Evolutionary conservation across 2,329 filamentous ascomycete genomes (phyloP), one percentile per base, ranked within the genome.

Genomic region (Aureobasidium sp.): DNA sequence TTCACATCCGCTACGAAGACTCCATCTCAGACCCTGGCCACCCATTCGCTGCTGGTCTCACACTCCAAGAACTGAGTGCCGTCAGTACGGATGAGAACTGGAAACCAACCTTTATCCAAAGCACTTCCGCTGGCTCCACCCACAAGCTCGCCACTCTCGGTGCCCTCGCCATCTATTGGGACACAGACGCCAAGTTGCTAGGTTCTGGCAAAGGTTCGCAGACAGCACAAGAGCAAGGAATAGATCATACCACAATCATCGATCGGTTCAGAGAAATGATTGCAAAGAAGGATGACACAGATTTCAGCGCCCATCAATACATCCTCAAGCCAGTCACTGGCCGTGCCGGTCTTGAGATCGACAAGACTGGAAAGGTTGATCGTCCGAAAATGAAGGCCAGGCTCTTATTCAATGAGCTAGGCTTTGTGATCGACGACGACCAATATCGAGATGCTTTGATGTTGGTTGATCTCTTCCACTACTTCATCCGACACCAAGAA

Each of bases 391-490:
- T 93, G 73, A 97, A 96, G 70, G 88, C 90, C 24, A 87, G 86
- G 34, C 72, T 98, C 16, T 73, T 97, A 1, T 99, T 99, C 62
- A 91, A 99, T 64, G 94, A 99, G 65, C 90, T 99, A 55, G 93
- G 94, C 47, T 85, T 99, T 58, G 88, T 97, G n/a, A 79, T 99
- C 27, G 94, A 99, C 61, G 91, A 98, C 60, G 83, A 96, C 60
- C 93, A 99, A 67, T 99, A 99, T 66, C 86, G 94, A 25, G 93
- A 99, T 71, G 89, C 86, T 4, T 73, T 99, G 55, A 98, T 98
- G 93, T 87, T 99, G 75, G 87, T 97, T 2, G 93, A 99, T 66
- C 76, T 97, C 2, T 98, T 99, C 74, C 93, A 98, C 69, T 97
- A 95, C 71, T 98, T 97, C 68, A 87, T 96, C 61, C 85, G 91